Evolutionary conservation across 2,329 filamentous ascomycete genomes (phyloP), one percentile per base, ranked within the genome.

Genomic region (Monilinia polystroma): DNA sequence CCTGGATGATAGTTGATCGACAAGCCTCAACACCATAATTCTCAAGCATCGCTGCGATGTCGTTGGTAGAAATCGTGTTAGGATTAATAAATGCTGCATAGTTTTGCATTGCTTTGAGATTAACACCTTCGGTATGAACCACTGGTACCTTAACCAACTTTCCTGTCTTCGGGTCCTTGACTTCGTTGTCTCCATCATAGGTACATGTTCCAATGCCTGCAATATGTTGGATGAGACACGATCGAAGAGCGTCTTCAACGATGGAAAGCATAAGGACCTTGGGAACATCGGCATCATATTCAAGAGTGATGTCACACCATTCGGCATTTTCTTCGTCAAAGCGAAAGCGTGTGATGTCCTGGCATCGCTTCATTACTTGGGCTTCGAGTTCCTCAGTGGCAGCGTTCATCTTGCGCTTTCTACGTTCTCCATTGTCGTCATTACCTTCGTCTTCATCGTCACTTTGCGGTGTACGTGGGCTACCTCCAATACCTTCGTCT

Each of bases 11-110:
- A 71, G 88, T 91, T 70, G 85, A 88, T 32, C 96, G 91, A 56
- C 91, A 93, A 1, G 95, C 95, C 80, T 99, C 95, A 5, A 99
- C 93, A 71, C 95, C 95, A 77, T 98, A 99, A 63, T 91, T 84
- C 32, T 84, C 81, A 18, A 98, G 86, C 78, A 98, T 91, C 49
- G 93, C 87, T 47, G 89, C 89, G 71, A 98, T 93, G 73, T 96
- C 94, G 81, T 99, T 99, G 71, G 94, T 97, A 78, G 90, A 88
- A 74, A 97, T 89, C 66, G 85, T 86, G 80, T 97, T 88, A 1
- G 92, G 91, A 78, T 97, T 88, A 80, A 98, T 91, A 77, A 90
- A 88, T 75, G 95, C 87, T 73, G 90, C 86, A 78, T 92, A 95
- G 68, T 90, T 88, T 77, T 95, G 93, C 90, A 99, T 97, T 35